Evolutionary conservation across 2,329 filamentous ascomycete genomes (phyloP).

Genomic region (Sclerotinia trifoliorum): DNA sequence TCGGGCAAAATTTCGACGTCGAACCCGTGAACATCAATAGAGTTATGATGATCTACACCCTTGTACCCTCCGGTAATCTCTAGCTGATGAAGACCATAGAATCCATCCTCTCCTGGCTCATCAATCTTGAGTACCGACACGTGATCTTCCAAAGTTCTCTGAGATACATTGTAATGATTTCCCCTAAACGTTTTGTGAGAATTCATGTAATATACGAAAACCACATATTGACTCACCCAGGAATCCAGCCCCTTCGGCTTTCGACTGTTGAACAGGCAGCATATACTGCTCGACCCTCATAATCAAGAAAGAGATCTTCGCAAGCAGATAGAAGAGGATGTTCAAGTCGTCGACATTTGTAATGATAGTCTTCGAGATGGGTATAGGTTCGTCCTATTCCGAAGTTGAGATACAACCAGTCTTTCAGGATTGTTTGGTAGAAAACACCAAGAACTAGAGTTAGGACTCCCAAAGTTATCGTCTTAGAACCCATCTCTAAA

Average conservation of each 20-base stretch:
- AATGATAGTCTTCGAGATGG: conserved; percentile 40
- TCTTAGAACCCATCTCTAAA: background rate
- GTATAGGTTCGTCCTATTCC: conserved; percentile 39
- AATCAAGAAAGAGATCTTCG: conserved; percentile 38
- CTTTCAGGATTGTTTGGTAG: conserved; percentile 39
- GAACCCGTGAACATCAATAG: conserved; percentile 40
- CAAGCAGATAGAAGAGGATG: conserved; percentile 33
- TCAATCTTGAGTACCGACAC: conserved; percentile 26
- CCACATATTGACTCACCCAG: background rate
- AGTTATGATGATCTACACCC: conserved; percentile 31
- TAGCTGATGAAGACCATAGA: conserved; percentile 31
- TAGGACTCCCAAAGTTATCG: background rate
- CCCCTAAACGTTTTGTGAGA: background rate
- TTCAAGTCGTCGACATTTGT: conserved; percentile 31
- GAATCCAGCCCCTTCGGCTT: conserved; percentile 5
- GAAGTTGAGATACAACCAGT: conserved; percentile 36
- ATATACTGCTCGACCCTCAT: conserved; percentile 34
- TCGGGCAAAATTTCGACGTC: conserved; percentile 37
- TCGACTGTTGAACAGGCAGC: conserved; percentile 31
- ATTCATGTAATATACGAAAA: background rate
- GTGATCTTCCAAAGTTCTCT: background rate
- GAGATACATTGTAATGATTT: background rate
- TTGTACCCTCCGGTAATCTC: conserved; percentile 28
- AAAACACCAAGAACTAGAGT: conserved; percentile 24
- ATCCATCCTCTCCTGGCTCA: conserved; percentile 31